Base-by-base conservation (phyloP, 768 basidiomycete genomes). In the Dentipellis sp. region DNA sequence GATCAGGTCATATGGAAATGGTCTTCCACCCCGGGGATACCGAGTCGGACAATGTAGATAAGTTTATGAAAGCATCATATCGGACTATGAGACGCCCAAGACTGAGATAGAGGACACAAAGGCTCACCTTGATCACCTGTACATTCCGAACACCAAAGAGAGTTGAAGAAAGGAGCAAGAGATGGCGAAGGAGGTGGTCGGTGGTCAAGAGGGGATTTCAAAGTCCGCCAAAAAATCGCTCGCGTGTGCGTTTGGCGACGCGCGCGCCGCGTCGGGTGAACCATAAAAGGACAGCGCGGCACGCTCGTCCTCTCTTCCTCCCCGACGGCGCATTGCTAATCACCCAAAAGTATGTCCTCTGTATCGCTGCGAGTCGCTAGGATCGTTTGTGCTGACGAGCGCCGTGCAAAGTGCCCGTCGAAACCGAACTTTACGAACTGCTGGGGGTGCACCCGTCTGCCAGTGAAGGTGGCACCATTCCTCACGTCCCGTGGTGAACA, bases 1-100 rank as follows among this genome's bases (percentile, higher is more conserved):
- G 14, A 46, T 60, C 60, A 59, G 67, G 62, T 36, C 55, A 11
- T 60, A 54, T 57, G 52, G 17, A 10, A 19, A 37, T 58, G 54
- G 56, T 84, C 85, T 74, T 81, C 84, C 79, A 62, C 63, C 68
- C 71, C 70, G 72, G 72, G 66, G 58, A 60, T 62, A 68, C 71
- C 77, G 76, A 74, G 75, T 91, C 81, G 64, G 90, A 89, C 88
- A 91, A 91, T 91, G 90, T 91, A 91, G 90, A 91, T 91, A 90
- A 88, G 73, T 71, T 64, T 70, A 61, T 67, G 64, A 64, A 62
- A 71, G 65, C 82, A 88, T 86, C 85, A 86, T 76, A 38, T 42
- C 38, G 38, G 54, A 47, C 10, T 22, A 19, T 35, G 49, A 53
- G 6, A 29, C 29, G 29, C 3, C 29, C 29, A 6, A 3, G 3